Base-by-base conservation (phyloP, 148 eudicot species). In the Hydrangea macrophylla region DNA sequence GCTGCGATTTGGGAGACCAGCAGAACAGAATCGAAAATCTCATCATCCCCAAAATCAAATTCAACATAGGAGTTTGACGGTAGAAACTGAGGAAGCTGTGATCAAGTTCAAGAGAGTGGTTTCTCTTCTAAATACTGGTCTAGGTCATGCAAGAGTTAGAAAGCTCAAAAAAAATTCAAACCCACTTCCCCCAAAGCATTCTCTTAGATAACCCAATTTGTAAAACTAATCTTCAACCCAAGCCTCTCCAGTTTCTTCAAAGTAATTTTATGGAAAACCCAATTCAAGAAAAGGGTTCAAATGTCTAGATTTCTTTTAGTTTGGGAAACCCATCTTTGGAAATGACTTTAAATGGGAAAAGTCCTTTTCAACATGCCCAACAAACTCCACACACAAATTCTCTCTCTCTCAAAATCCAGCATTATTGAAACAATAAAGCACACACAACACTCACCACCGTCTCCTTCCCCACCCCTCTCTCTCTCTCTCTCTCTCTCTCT, bases 141-240 rank as follows among this genome's bases (percentile, higher is more conserved):
- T 84, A 48, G 98, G 96, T 25, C 96, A 86, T 81, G 97, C 88
- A 15, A 86, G 96, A 68, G 88, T 85, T 28, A 88, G 92, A 69
- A 86, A 84, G 69, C 62, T 68, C 58, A 88, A 78, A 61, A n/a
- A 82, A 83, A 66, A 57, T 69, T 55, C 80, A 68, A 57, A 60
- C 81, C 70, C 77, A 75, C 69, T 77, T 82, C 40, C 82, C 85
- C 31, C 80, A 77, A 70, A 79, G 39, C 63, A 60, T 82, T 9
- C 66, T 84, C 20, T 51, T 83, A 7, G 98, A 86, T 54, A 84
- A 55, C 44, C 75, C 84, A 0, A 24, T 51, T 22, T 56, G 36
- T 25, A 69, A 54, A 27, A 4, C 62, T 15, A 77, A 78, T 74
- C 77, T 64, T 31, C 69, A 66, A 15, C 64, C 62, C 30, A 73